Evolutionary conservation across 2,329 filamentous ascomycete genomes (phyloP).

Genomic region (Phyllosticta capitalensis): DNA sequence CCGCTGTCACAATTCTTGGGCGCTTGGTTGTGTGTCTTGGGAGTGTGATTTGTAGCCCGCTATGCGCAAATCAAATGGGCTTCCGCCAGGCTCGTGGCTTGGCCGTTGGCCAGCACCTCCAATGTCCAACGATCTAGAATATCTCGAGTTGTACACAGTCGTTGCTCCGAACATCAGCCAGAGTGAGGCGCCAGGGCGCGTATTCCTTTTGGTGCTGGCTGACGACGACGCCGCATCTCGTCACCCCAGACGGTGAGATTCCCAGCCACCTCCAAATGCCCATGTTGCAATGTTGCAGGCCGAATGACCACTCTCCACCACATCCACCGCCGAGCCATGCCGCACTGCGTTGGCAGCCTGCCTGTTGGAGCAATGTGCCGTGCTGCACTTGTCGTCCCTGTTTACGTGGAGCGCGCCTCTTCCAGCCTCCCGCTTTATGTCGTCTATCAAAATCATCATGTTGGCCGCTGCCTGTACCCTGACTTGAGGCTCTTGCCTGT

Average conservation of each 20-base stretch:
- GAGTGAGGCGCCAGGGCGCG: background rate
- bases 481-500: constrained; percentile 3
- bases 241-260: background rate
- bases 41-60: background rate
- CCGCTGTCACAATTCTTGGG: background rate
- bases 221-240: background rate
- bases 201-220: background rate
- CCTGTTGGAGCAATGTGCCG: too few relatives aligned
- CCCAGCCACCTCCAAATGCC: background rate
- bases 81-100: background rate
- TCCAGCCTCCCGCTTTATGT: constrained; percentile 5
- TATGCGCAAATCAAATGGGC: background rate
- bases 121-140: background rate
- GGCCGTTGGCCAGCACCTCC: background rate
- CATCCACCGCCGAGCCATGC: background rate
- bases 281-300: background rate
- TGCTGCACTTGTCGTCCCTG: background rate
- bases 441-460: background rate
- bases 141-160: background rate
- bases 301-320: background rate
- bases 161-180: background rate
- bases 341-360: too few relatives aligned
- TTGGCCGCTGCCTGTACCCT: background rate
- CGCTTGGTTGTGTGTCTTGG: background rate
- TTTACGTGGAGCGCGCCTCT: background rate